These are phyloP conservation scores for Fusarium temperatum DNA, from an alignment of 2,329 filamentous ascomycete genomes.

Conservation along the genomic window DNA sequence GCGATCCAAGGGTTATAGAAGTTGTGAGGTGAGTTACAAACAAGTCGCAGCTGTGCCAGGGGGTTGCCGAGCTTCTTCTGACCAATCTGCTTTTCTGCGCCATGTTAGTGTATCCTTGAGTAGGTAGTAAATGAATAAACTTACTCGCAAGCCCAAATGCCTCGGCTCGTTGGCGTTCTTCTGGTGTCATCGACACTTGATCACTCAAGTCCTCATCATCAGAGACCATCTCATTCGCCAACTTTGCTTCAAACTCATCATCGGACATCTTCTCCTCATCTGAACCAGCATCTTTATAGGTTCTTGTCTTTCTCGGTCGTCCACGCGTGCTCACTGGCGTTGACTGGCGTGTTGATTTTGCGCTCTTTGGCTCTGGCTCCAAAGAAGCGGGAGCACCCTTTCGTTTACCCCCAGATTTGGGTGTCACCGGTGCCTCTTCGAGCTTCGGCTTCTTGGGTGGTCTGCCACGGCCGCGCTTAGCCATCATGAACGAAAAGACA, in stretches of 20 bases:
- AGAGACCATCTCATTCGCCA: slow-evolving; percentile 69
- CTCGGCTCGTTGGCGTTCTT: slow-evolving; percentile 71
- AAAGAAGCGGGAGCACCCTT: slow-evolving; percentile 38
- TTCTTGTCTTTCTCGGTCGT: slow-evolving; percentile 58
- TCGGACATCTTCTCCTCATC: slow-evolving; percentile 77
- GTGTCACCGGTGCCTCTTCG: slow-evolving; percentile 22
- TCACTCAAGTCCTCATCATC: slow-evolving; percentile 49
- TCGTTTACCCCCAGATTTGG: slow-evolving; percentile 43
- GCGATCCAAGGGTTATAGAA: slow-evolving; percentile 91
- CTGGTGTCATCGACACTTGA: slow-evolving; percentile 53
- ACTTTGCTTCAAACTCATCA: slow-evolving; percentile 81
- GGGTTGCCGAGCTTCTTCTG: slow-evolving; percentile 94
- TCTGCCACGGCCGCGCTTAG: slow-evolving; percentile 45
- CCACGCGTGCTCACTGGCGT: slow-evolving; percentile 71
- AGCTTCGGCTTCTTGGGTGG: slow-evolving; percentile 41
- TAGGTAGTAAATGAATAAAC: slow-evolving; percentile 42
- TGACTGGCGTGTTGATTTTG: slow-evolving; percentile 77
- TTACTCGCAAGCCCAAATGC: slow-evolving; percentile 80
- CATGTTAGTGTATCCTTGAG: slow-evolving; percentile 36
- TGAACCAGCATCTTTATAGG: slow-evolving; percentile 65
- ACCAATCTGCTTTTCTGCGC: slow-evolving; percentile 79
- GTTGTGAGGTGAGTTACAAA: slow-evolving; percentile 94
- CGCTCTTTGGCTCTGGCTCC: slow-evolving; percentile 68
- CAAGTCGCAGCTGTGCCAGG: slow-evolving; percentile 88
- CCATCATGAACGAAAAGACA: slow-evolving; percentile 66